These are phyloP conservation scores for Paraphaeosphaeria sporulosa DNA, from an alignment of 2,329 filamentous ascomycete species.

Conservation along the genomic window DNA sequence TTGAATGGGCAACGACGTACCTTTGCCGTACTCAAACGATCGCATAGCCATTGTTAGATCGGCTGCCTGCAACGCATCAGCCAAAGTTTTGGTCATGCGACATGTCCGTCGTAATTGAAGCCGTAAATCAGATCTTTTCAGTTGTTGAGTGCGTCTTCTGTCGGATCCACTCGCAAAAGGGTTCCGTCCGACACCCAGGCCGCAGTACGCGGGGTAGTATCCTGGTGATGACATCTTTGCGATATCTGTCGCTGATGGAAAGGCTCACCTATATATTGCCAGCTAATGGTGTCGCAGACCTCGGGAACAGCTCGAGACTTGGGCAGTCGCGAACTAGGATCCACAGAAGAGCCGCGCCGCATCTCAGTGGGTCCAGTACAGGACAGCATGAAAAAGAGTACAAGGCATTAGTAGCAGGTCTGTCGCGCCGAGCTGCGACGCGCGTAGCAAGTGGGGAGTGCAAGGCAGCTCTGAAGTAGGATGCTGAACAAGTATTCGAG, in stretches of 20 bases:
- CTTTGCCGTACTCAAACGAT: not conserved
- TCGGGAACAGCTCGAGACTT: not conserved
- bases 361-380: not conserved
- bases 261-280: not conserved
- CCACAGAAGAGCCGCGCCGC: not conserved
- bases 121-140: constrained; percentile 17
- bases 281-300: not conserved
- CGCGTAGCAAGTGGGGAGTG: not conserved
- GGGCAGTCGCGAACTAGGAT: not conserved
- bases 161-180: constrained; percentile 5
- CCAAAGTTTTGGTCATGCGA: not conserved
- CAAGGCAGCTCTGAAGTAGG: not conserved
- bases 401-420: not conserved
- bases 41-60: not conserved
- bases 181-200: constrained; percentile 16
- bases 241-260: not conserved
- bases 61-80: not conserved
- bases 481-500: not conserved
- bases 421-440: not conserved
- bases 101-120: not conserved
- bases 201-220: constrained; percentile 20
- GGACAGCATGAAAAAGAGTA: not conserved
- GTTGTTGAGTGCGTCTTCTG: constrained; percentile 12
- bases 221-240: constrained; percentile 8
- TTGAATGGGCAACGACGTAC: not conserved